Evolutionary conservation across 371 early-diverging fungal genomes (phyloP), one percentile per base, ranked within the genome.

Genomic region (Syncephalastrum racemosum): DNA sequence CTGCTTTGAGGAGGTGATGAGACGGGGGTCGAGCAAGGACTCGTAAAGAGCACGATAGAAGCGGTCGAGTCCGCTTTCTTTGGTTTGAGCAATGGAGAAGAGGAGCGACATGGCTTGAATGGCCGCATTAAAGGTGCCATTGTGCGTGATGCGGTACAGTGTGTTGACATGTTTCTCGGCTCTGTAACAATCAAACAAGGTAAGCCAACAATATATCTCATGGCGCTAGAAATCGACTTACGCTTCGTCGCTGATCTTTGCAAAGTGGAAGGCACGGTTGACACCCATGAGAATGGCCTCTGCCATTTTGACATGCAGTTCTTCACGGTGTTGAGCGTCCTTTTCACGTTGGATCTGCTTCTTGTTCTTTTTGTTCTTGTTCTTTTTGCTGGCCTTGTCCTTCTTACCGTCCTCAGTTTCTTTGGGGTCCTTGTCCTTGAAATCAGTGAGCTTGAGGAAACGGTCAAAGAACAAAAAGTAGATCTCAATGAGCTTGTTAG

Each of bases 261-360:
- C 82, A 67, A 88, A 98, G 19, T 96, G 96, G 73, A 95, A 92
- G 10, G 96, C 94, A 46, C 98, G 93, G 64, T 96, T 95, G 39
- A 98, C 87, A 59, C 98, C 98, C 0, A 97, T 96, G 46, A 98
- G 74, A 23, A 97, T 78, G 4, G 92, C 95, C n/a, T 90, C 90
- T 70, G 97, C 82, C 79, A 95, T 88, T 66, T 92, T 92, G 16
- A 88, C 70, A 56, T 86, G 83, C 47, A 86, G 86, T 16, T 89
- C 82, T 36, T 86, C 89, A 58, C 71, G 60, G 42, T 67, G 72
- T 53, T 78, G 70, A 56, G 73, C 70, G 48, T 81, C 66, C 43
- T 71, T 62, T 63, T 75, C 59, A 55, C 69, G 63, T 51, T 77
- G 62, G 2, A 49, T 8, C 36, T 31, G 59, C 27, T 80, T 68